Conservation (phyloP, 2,329 filamentous ascomycete species). For the Penicillium sp. region DNA sequence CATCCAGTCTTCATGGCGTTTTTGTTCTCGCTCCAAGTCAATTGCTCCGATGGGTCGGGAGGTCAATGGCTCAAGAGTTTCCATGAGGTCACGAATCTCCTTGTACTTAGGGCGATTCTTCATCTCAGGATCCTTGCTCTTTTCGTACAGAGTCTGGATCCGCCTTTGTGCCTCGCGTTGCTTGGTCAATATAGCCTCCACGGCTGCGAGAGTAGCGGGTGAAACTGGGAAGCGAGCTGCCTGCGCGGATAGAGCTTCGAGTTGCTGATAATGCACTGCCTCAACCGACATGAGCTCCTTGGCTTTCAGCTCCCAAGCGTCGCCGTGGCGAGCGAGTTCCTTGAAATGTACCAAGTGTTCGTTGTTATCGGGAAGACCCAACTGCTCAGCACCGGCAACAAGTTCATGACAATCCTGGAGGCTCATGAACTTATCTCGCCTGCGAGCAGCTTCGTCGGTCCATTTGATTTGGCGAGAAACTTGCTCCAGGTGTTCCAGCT, state of each 20-base stretch:
- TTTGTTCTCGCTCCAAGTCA: conserved; percentile 91
- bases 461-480: conserved; percentile 85
- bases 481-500: conserved; percentile 78
- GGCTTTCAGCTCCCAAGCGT: conserved; percentile 90
- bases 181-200: conserved; percentile 92
- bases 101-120: conserved; percentile 80
- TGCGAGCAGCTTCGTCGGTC: conserved; percentile 75
- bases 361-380: conserved; percentile 78
- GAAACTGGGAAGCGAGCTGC: conserved; percentile 79
- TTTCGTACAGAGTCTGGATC: conserved; percentile 78
- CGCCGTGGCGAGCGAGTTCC: conserved; percentile 74
- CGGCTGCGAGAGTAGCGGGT: conserved; percentile 73
- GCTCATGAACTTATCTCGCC: conserved; percentile 67
- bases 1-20: conserved; percentile 99
- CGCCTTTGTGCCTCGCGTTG: conserved; percentile 91
- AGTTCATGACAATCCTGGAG: conserved; percentile 78
- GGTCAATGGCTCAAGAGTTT: conserved; percentile 82
- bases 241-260: conserved; percentile 87
- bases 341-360: conserved; percentile 75
- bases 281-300: conserved; percentile 92
- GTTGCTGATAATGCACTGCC: conserved; percentile 86
- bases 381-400: conserved; percentile 73
- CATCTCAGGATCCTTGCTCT: conserved; percentile 73
- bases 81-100: conserved; percentile 88
- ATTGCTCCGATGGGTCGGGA: conserved; percentile 89